Conservation (phyloP, 2,329 filamentous ascomycete species). For the Ophiognomonia clavigignenti-juglandacearum region DNA sequence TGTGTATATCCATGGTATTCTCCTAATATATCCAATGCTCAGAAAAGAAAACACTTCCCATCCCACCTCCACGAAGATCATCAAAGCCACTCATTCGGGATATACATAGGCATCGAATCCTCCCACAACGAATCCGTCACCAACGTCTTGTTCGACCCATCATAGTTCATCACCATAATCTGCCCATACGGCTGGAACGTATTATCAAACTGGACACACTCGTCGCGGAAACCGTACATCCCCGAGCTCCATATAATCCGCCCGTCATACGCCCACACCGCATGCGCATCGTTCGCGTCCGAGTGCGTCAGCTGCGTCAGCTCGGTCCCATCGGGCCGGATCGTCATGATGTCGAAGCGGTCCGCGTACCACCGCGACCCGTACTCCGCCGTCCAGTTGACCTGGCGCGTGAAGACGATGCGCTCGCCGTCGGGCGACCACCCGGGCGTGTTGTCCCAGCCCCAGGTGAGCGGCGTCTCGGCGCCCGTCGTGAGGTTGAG, state of each 20-base stretch:
- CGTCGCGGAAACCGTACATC: slow-evolving; percentile 38
- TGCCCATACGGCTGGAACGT: slow-evolving; percentile 41
- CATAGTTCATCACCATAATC: slow-evolving; percentile 36
- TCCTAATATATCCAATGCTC: too few species aligned
- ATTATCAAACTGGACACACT: slow-evolving; percentile 34
- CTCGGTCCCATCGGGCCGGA: slow-evolving; percentile 33
- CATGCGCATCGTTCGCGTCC: slow-evolving; percentile 36
- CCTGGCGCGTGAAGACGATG: slow-evolving; percentile 34
- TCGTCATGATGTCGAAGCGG: slow-evolving; percentile 36
- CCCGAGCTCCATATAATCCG: slow-evolving; percentile 35
- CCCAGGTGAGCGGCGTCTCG: slow-evolving; percentile 25
- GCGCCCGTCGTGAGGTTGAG: slow-evolving; percentile 23
- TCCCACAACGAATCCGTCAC: slow-evolving; percentile 27
- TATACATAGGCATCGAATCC: slow-evolving; percentile 24
- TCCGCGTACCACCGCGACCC: slow-evolving; percentile 10
- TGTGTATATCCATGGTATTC: too few species aligned
- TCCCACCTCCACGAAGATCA: too few species aligned
- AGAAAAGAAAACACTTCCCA: too few species aligned
- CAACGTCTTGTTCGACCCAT: slow-evolving; percentile 28
- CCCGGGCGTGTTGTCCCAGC: slow-evolving; percentile 33
- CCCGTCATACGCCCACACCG: slow-evolving; percentile 36
- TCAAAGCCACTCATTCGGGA: slow-evolving; percentile 2
- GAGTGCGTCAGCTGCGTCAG: slow-evolving; percentile 29
- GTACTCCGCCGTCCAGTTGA: slow-evolving; percentile 15
- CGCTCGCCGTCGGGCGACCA: slow-evolving; percentile 33